Evolutionary conservation across 2,329 filamentous ascomycete species (phyloP).

Genomic region (Alternaria infectoria): DNA sequence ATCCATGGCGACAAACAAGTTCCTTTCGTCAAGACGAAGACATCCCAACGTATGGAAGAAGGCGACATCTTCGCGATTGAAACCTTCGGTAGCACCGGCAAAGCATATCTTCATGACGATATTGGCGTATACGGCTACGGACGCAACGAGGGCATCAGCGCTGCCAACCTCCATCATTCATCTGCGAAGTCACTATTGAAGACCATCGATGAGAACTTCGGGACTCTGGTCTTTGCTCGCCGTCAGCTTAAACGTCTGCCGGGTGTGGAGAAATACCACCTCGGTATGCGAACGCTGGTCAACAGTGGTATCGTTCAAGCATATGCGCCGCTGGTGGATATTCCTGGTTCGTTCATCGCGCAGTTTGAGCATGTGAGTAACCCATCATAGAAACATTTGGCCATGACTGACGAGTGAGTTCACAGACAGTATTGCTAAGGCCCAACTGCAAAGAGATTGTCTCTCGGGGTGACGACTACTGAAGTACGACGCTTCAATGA

Average conservation of each 20-base stretch:
- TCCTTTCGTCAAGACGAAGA: slow-evolving; percentile 84
- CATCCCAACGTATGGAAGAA: slow-evolving; percentile 95
- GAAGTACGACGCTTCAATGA: slow-evolving; percentile 26
- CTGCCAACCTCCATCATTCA: slow-evolving; percentile 73
- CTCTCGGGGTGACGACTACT: slow-evolving; percentile 85
- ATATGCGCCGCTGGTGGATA: slow-evolving; percentile 86
- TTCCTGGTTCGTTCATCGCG: slow-evolving; percentile 90
- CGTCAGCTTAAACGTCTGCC: slow-evolving; percentile 81
- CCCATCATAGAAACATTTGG: too few relatives aligned
- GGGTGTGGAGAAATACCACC: slow-evolving; percentile 87
- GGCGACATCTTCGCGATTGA: slow-evolving; percentile 94
- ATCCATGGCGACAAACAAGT: slow-evolving; percentile 94
- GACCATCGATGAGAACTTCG: slow-evolving; percentile 94
- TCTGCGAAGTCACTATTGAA: slow-evolving; percentile 84
- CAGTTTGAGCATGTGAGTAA: slow-evolving; percentile 89
- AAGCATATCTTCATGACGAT: slow-evolving; percentile 82
- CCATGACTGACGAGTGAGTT: not conserved
- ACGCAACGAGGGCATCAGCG: slow-evolving; percentile 70
- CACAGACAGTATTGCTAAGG: slow-evolving; percentile 40
- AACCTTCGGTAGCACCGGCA: slow-evolving; percentile 92
- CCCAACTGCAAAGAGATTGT: slow-evolving; percentile 79
- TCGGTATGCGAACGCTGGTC: slow-evolving; percentile 87
- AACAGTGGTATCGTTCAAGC: slow-evolving; percentile 81
- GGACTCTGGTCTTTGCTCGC: slow-evolving; percentile 85
- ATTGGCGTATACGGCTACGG: slow-evolving; percentile 70